phyloP scores from a whole-genome alignment of 2,329 filamentous ascomycete genomes.

The Penicillium sp. region DNA sequence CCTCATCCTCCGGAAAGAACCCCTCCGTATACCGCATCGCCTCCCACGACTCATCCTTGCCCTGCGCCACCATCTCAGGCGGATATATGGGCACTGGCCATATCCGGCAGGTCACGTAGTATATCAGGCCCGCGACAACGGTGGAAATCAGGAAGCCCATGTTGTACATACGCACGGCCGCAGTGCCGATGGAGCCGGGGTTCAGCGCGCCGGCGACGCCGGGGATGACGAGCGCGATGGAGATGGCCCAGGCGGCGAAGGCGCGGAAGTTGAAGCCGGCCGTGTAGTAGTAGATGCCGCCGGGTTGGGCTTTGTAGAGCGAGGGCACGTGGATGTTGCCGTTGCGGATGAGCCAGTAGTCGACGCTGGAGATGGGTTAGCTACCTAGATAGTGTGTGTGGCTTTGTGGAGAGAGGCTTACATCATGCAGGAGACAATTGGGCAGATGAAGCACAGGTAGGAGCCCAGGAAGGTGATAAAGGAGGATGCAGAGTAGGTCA shows the following conservation, averaged over 20 bases:
- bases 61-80: not conserved
- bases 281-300: constrained; percentile 5
- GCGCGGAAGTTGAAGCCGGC: constrained; percentile 6
- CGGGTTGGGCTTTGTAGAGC: not conserved
- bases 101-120: constrained; percentile 4
- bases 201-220: not conserved
- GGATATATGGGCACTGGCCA: constrained; percentile 8
- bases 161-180: constrained; percentile 7
- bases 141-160: constrained; percentile 8
- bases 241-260: constrained; percentile 3
- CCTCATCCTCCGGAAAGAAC: constrained; percentile 9
- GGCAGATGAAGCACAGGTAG: constrained; percentile 13
- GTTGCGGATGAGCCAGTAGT: constrained; percentile 9
- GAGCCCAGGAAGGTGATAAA: constrained; percentile 11
- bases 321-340: constrained; percentile 11
- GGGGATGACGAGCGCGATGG: constrained; percentile 6
- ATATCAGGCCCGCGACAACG: not conserved
- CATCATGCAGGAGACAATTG: constrained; percentile 11
- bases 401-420: not conserved
- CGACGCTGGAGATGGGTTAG: not conserved
- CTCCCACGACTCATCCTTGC: constrained; percentile 7
- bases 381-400: no score
- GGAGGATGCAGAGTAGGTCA: constrained; percentile 3
- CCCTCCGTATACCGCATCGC: constrained; percentile 10
- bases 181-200: constrained; percentile 3